These are phyloP conservation scores for Trypanosomatidae sp. DNA, from an alignment of 208 protist genomes.

Conservation along the genomic window DNA sequence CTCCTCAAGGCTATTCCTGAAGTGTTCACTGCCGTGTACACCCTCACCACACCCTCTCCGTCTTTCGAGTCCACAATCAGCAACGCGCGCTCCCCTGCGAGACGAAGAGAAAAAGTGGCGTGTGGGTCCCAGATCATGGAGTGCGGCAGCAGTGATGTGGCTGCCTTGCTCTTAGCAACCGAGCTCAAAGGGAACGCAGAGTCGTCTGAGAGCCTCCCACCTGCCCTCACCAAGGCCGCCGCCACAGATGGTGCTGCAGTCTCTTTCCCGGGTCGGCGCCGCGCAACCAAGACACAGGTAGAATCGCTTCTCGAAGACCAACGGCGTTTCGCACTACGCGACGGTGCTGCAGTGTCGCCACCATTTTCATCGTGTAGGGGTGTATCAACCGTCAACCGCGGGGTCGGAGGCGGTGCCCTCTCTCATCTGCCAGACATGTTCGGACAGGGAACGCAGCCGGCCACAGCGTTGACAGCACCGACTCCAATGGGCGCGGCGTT, in stretches of 20 bases:
- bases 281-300: constrained; percentile 2
- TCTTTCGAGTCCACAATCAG: neutral
- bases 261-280: neutral
- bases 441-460: constrained; percentile 1
- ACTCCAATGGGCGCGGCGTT: neutral
- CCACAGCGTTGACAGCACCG: neutral
- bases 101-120: no score
- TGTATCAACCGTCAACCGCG: neutral
- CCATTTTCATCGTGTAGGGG: no score
- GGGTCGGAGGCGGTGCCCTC: neutral
- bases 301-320: constrained; percentile 19
- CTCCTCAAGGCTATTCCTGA: neutral
- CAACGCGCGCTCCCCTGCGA: no score
- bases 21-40: neutral
- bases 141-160: constrained; percentile 4
- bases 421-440: constrained; percentile 16
- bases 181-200: constrained; percentile 4
- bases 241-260: neutral
- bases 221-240: neutral
- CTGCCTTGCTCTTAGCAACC: constrained; percentile 20
- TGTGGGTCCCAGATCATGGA: constrained; percentile 5
- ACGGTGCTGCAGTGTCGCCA: neutral
- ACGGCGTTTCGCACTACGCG: constrained; percentile 8
- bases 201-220: neutral
- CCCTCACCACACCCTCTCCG: neutral